Conservation (phyloP, 352 stramenopile genomes). For the Pythium diclinum region DNA sequence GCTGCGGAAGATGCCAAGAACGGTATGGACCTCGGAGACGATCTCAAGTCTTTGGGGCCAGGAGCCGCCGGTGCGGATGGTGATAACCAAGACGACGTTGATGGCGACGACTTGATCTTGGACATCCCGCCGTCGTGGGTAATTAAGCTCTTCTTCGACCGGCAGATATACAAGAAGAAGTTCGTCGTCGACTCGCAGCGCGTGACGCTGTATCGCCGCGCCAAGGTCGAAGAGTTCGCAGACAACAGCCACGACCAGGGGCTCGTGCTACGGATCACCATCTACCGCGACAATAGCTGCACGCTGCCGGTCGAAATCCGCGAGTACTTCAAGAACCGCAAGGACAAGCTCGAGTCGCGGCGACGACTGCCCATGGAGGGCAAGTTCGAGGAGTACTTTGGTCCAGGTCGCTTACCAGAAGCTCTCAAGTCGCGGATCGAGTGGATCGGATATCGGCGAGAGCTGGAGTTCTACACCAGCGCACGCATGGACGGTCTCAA, state of each 20-base stretch:
- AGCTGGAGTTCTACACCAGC: slow-evolving; percentile 91
- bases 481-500: slow-evolving; percentile 88
- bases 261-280: slow-evolving; percentile 78
- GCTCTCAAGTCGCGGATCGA: slow-evolving; percentile 80
- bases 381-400: slow-evolving; percentile 86
- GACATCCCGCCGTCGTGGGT: slow-evolving; percentile 88
- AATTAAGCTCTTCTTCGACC: slow-evolving; percentile 66
- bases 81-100: slow-evolving; percentile 56
- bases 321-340: slow-evolving; percentile 91
- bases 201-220: slow-evolving; percentile 85
- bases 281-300: slow-evolving; percentile 74
- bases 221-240: slow-evolving; percentile 94
- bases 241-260: slow-evolving; percentile 87
- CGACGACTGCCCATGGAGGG: slow-evolving; percentile 78
- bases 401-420: slow-evolving; percentile 61
- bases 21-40: slow-evolving; percentile 48
- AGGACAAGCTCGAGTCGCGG: slow-evolving; percentile 85
- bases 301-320: slow-evolving; percentile 86
- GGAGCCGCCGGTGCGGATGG: slow-evolving; percentile 37
- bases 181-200: slow-evolving; percentile 87
- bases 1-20: slow-evolving; percentile 46
- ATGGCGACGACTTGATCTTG: slow-evolving; percentile 67
- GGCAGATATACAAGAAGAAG: slow-evolving; percentile 68
- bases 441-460: slow-evolving; percentile 81
- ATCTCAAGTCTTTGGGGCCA: slow-evolving; percentile 49